phyloP scores from a whole-genome alignment of 108 stramenopile species.

The Pseudonitzschia delicatissima region DNA sequence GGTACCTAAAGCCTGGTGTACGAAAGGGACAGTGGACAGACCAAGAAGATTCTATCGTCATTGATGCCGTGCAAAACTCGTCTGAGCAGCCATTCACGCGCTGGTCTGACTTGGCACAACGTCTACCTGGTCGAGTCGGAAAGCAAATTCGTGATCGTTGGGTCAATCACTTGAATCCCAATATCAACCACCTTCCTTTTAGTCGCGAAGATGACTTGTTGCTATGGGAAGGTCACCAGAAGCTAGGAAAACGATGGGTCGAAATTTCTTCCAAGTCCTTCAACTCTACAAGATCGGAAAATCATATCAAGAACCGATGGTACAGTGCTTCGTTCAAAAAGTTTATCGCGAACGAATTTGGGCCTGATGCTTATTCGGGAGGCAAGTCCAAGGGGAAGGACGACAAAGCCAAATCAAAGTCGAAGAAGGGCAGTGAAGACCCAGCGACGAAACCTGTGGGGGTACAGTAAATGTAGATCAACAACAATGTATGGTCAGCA shows the following conservation, averaged over 20 bases:
- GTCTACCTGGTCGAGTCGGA: slow-evolving; percentile 81
- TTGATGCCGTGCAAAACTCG: slow-evolving; percentile 71
- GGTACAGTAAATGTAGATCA: background rate
- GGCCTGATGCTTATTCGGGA: slow-evolving; percentile 57
- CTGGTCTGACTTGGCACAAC: slow-evolving; percentile 84
- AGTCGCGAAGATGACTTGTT: slow-evolving; percentile 73
- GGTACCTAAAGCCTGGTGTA: slow-evolving; percentile 78
- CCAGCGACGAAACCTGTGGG: slow-evolving; percentile 19
- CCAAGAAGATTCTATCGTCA: slow-evolving; percentile 80
- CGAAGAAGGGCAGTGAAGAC: slow-evolving; percentile 13
- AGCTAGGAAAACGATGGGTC: slow-evolving; percentile 83
- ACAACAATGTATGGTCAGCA: background rate
- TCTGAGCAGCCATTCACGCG: slow-evolving; percentile 81
- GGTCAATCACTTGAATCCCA: slow-evolving; percentile 89
- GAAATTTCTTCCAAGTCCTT: slow-evolving; percentile 85
- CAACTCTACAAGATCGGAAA: slow-evolving; percentile 72
- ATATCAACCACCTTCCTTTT: slow-evolving; percentile 79
- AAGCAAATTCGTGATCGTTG: slow-evolving; percentile 90
- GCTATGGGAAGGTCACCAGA: slow-evolving; percentile 78
- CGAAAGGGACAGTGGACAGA: slow-evolving; percentile 82
- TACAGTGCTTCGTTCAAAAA: slow-evolving; percentile 86
- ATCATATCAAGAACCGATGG: slow-evolving; percentile 92
- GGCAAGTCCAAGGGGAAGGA: slow-evolving; percentile 23
- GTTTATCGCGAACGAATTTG: slow-evolving; percentile 76
- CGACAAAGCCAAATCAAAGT: slow-evolving; percentile 31